A percentile compares a stretch with the other conserved stretches of the same genome.
Conservation (phyloP, 306 rosid genomes). For the Citrullus colocynthis region DNA sequence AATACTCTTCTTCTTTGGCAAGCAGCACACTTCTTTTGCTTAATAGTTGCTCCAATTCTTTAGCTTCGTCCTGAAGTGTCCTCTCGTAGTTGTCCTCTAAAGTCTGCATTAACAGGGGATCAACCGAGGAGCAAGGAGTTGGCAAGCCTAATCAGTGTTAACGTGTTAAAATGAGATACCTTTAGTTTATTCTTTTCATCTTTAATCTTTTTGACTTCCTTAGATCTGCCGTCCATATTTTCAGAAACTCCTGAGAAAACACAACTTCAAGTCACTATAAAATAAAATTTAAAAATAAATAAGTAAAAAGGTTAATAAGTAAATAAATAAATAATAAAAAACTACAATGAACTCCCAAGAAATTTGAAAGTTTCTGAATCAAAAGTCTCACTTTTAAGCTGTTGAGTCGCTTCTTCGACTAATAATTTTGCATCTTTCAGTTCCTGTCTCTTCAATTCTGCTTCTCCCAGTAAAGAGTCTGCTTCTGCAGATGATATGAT, state of each 20-base stretch:
- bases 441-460: conserved; percentile 59
- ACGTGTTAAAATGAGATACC: conserved; percentile 31
- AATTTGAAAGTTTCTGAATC: conserved; percentile 13
- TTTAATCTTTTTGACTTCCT: conserved; percentile 48
- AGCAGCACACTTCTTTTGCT: conserved; percentile 59
- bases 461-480: conserved; percentile 44
- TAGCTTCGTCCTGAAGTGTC: conserved; percentile 88
- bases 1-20: conserved; percentile 82
- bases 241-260: conserved; percentile 53
- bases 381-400: conserved; percentile 59
- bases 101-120: conserved; percentile 37
- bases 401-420: conserved; percentile 61
- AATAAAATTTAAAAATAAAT: too few species aligned
- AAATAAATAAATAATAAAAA: background rate
- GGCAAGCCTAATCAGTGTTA: conserved; percentile 10
- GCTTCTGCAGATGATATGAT: conserved; percentile 55
- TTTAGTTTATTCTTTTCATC: conserved; percentile 71
- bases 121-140: conserved; percentile 16
- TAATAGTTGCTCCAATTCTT: conserved; percentile 74
- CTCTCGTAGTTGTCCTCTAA: conserved; percentile 73
- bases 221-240: conserved; percentile 37
- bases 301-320: too few species aligned
- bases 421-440: conserved; percentile 50
- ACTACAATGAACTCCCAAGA: background rate
- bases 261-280: conserved; percentile 20